A percentile compares a stretch with the other conserved stretches of the same genome.
phyloP scores from a whole-genome alignment of 495 filamentous ascomycete genomes.

The Geopyxis carbonaria region DNA sequence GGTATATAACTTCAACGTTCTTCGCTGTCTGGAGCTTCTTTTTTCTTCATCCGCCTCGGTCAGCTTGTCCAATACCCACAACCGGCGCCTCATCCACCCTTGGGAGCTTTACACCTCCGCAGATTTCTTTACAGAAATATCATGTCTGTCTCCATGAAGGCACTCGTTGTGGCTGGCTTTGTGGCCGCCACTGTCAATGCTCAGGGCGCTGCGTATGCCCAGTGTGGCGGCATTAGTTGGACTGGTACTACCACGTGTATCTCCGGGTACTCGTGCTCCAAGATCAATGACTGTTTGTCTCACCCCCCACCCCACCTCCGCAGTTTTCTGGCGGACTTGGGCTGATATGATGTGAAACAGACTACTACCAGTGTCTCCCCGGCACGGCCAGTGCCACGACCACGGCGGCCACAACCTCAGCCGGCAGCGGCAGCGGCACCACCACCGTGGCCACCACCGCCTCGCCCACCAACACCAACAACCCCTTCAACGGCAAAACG shows the following conservation, averaged over 20 bases:
- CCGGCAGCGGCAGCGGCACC: too few relatives aligned
- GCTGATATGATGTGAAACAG: too few relatives aligned
- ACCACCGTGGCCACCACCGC: conserved; percentile 11
- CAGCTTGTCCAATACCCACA: too few relatives aligned
- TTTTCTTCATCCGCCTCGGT: too few relatives aligned
- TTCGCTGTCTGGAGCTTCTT: too few relatives aligned
- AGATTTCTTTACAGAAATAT: too few relatives aligned
- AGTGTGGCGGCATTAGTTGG: conserved; percentile 15
- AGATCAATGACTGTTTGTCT: conserved; percentile 19
- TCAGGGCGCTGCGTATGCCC: conserved; percentile 13
- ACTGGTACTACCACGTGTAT: conserved; percentile 15
- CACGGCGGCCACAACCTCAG: background rate
- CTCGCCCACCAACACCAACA: conserved; percentile 26
- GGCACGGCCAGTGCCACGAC: conserved; percentile 4
- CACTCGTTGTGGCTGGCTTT: too few relatives aligned
- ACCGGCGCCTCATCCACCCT: too few relatives aligned
- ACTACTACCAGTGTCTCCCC: conserved; percentile 11
- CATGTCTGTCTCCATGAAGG: too few relatives aligned
- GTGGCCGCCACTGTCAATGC: too few relatives aligned
- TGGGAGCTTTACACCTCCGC: too few relatives aligned
- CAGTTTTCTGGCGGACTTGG: background rate
- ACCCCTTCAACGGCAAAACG: conserved; percentile 34
- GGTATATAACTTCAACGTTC: too few relatives aligned
- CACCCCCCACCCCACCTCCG: background rate
- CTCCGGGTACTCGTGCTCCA: conserved; percentile 13